A percentile compares a stretch with the other conserved stretches of the same genome.
phyloP scores from a whole-genome alignment of 2,329 filamentous ascomycete species.

The Coniochaeta ligniaria region DNA sequence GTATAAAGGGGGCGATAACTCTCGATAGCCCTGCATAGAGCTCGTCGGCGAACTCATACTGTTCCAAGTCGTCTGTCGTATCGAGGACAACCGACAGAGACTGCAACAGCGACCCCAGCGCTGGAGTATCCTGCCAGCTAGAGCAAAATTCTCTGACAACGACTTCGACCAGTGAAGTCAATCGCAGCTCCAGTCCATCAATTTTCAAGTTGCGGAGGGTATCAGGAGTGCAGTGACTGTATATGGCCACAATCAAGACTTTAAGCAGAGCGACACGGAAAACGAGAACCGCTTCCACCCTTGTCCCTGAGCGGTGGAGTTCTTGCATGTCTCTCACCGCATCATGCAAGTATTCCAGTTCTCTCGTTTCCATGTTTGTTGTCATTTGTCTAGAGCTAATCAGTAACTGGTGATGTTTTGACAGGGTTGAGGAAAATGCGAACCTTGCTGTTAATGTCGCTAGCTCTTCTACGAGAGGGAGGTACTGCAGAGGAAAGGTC shows the following conservation, averaged over 20 bases:
- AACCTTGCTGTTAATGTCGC: not conserved
- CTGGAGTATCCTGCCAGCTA: not conserved
- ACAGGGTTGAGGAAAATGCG: not conserved
- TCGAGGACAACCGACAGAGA: not conserved
- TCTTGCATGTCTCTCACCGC: not conserved
- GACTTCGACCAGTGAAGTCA: not conserved
- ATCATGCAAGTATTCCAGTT: not conserved
- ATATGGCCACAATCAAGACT: not conserved
- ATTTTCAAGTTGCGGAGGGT: not conserved
- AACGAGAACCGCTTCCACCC: not conserved
- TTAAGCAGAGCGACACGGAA: not conserved
- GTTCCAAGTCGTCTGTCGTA: not conserved
- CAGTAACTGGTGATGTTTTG: not conserved
- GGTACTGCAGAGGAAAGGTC: constrained; percentile 10
- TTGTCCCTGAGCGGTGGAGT: not conserved
- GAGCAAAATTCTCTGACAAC: not conserved
- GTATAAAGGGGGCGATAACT: not conserved
- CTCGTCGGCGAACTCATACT: not conserved
- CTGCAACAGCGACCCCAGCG: not conserved
- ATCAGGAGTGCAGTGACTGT: not conserved
- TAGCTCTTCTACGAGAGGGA: constrained; percentile 15
- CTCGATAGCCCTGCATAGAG: not conserved
- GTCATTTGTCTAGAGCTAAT: constrained; percentile 1
- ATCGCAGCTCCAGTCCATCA: not conserved
- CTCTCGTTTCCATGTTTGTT: not conserved